Conservation (phyloP, 768 basidiomycete genomes). For the Mycena haematopus region DNA sequence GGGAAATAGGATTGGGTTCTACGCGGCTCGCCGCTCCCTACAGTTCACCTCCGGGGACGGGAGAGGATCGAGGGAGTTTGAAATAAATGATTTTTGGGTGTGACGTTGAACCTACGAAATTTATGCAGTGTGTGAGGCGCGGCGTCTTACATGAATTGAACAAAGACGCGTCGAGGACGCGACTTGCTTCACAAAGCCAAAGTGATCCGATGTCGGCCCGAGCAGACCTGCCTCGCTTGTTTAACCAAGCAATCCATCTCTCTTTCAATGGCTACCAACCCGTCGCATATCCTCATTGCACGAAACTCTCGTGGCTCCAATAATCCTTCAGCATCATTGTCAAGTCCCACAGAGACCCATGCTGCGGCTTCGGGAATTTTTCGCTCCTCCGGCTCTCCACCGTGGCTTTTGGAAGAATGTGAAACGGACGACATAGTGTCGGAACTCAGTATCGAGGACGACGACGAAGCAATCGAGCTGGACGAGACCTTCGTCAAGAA, state of each 20-base stretch:
- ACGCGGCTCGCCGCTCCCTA: too few relatives aligned
- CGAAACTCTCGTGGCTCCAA: conserved; percentile 83
- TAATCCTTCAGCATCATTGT: conserved; percentile 80
- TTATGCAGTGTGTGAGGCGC: too few relatives aligned
- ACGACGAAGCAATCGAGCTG: conserved; percentile 77
- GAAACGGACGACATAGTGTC: conserved; percentile 74
- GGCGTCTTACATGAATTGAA: too few relatives aligned
- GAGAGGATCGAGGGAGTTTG: too few relatives aligned
- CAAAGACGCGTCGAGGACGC: too few relatives aligned
- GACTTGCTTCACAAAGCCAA: too few relatives aligned
- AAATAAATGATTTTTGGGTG: too few relatives aligned
- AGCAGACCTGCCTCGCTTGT: too few relatives aligned
- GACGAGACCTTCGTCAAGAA: conserved; percentile 79
- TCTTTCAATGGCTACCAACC: conserved; percentile 67
- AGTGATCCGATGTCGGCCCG: too few relatives aligned
- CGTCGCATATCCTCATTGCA: conserved; percentile 88
- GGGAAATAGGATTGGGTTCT: not conserved
- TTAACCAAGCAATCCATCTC: not conserved
- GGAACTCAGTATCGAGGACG: conserved; percentile 69
- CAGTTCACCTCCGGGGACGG: too few relatives aligned
- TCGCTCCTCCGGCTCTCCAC: conserved; percentile 78
- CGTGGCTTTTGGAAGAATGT: conserved; percentile 80
- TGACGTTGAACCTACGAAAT: too few relatives aligned
- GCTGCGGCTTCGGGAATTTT: conserved; percentile 88
- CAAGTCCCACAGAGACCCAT: conserved; percentile 87